phyloP scores from a whole-genome alignment of 805 yeast species.

The Kodamaea sagamina region DNA sequence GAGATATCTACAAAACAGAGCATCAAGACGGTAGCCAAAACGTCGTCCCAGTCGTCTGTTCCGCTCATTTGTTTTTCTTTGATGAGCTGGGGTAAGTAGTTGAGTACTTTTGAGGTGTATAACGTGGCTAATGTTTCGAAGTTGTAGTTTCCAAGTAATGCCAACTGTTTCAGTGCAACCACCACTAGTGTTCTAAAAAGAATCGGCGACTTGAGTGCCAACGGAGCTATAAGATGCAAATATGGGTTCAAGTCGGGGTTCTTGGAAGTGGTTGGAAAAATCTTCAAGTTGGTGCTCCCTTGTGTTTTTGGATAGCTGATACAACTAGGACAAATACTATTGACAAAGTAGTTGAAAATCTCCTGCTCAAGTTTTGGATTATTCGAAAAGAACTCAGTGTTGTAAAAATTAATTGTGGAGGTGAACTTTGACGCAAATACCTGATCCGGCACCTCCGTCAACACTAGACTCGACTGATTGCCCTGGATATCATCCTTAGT shows the following conservation, averaged over 20 bases:
- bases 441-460: slow-evolving; percentile 7
- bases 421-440: slow-evolving; percentile 8
- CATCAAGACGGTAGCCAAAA: slow-evolving; percentile 40
- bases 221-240: slow-evolving; percentile 38
- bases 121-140: slow-evolving; percentile 27
- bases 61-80: slow-evolving; percentile 22
- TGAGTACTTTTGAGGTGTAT: slow-evolving; percentile 30
- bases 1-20: slow-evolving; percentile 45
- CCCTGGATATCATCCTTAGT: slow-evolving; percentile 7
- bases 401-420: slow-evolving; percentile 7
- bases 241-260: slow-evolving; percentile 32
- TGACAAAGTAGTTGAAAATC: slow-evolving; percentile 35
- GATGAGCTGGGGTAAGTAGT: slow-evolving; percentile 32
- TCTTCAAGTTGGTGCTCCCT: slow-evolving; percentile 1
- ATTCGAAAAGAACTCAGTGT: slow-evolving; percentile 7
- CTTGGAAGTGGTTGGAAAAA: slow-evolving; percentile 7
- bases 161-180: slow-evolving; percentile 38
- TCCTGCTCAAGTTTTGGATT: slow-evolving; percentile 20
- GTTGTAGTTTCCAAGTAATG: slow-evolving; percentile 27
- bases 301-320: slow-evolving; percentile 37
- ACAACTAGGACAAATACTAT: slow-evolving; percentile 39
- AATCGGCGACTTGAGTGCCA: slow-evolving; percentile 32
- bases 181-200: slow-evolving; percentile 38
- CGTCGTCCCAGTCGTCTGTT: slow-evolving; percentile 40
- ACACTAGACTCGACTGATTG: neutral